Conservation (phyloP, 2,329 filamentous ascomycete species). For the Fusarium praegraminearum region DNA sequence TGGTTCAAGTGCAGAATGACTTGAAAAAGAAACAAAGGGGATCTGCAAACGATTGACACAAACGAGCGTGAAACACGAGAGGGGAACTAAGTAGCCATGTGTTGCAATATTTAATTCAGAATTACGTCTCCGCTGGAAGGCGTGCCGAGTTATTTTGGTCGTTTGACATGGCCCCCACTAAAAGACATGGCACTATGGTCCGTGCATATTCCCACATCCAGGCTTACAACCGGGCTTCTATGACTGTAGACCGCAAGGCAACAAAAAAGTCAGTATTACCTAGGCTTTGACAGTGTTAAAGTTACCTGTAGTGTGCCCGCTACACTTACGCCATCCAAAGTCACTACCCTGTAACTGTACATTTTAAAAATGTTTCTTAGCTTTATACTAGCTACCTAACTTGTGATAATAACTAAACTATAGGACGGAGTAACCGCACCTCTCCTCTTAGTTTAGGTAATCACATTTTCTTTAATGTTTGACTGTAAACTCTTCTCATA, state of each 20-base stretch:
- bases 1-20: constrained; percentile 6
- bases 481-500: neutral
- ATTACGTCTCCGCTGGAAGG: neutral
- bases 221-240: no score
- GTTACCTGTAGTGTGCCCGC: no score
- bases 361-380: neutral
- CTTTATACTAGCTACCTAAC: neutral
- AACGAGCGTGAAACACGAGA: neutral
- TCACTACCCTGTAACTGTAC: neutral
- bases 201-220: constrained; percentile 9
- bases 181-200: constrained; percentile 21
- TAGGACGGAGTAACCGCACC: no score
- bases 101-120: neutral
- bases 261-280: no score
- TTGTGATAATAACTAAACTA: no score
- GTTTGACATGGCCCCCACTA: neutral
- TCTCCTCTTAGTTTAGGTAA: neutral
- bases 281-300: no score
- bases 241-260: no score
- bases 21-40: neutral
- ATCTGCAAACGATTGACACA: neutral
- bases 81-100: no score
- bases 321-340: neutral
- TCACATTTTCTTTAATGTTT: neutral
- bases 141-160: neutral